phyloP scores from a whole-genome alignment of 768 basidiomycete species.

The Tubosaeta sp. region DNA sequence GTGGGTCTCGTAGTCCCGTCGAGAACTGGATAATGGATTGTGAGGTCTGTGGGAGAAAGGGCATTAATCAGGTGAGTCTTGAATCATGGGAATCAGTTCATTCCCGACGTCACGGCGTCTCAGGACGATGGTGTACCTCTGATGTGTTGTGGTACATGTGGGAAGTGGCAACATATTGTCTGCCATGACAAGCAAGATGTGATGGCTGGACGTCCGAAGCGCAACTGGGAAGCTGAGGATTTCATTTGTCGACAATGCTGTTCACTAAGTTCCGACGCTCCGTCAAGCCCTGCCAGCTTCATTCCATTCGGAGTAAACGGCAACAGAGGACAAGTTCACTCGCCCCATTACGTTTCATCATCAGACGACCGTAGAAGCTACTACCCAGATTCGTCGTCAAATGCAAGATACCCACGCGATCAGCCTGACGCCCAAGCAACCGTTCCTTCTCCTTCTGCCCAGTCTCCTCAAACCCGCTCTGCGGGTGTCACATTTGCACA shows the following conservation, averaged over 20 bases:
- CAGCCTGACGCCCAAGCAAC: constrained; percentile 16
- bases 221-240: constrained; percentile 85
- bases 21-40: constrained; percentile 87
- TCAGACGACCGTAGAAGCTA: constrained; percentile 17
- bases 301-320: constrained; percentile 5
- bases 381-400: constrained; percentile 12
- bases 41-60: constrained; percentile 73
- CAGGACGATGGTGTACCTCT: constrained; percentile 80
- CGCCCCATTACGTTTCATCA: constrained; percentile 10
- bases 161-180: constrained; percentile 84
- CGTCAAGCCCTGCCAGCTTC: constrained; percentile 4
- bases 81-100: not conserved
- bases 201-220: constrained; percentile 55
- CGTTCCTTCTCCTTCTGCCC: constrained; percentile 13
- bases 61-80: constrained; percentile 64
- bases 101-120: constrained; percentile 6
- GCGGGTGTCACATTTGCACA: constrained; percentile 34
- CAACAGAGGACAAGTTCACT: constrained; percentile 11
- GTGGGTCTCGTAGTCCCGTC: constrained; percentile 49
- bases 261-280: constrained; percentile 7
- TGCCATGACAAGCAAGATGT: constrained; percentile 78
- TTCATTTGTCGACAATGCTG: constrained; percentile 70
- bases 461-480: constrained; percentile 19
- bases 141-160: constrained; percentile 78
- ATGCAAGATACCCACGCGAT: constrained; percentile 23